phyloP scores from a whole-genome alignment of 2,329 filamentous ascomycete genomes.

The Ceratocystis alfenasii region DNA sequence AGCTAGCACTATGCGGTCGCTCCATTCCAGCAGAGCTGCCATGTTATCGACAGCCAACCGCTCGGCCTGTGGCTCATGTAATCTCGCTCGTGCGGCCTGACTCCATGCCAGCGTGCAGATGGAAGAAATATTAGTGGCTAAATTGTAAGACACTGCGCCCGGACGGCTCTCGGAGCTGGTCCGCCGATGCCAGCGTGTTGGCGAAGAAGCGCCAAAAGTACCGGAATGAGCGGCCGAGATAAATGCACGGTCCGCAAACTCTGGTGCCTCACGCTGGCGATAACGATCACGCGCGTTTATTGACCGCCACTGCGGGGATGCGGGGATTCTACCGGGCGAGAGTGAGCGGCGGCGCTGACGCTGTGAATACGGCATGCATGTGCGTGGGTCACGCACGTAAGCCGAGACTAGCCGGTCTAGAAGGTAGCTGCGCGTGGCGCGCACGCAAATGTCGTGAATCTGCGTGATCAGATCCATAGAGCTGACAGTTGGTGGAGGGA shows the following conservation, averaged over 20 bases:
- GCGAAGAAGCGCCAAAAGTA: not conserved
- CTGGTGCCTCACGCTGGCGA: conserved; percentile 5
- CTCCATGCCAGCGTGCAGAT: conserved; percentile 29
- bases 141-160: conserved; percentile 23
- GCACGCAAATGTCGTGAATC: conserved; percentile 25
- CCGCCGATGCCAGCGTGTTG: not conserved
- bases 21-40: conserved; percentile 27
- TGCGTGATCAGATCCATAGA: conserved; percentile 15
- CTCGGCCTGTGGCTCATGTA: conserved; percentile 27
- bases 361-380: conserved; percentile 10
- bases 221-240: not conserved
- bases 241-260: not conserved
- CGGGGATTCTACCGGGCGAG: not conserved
- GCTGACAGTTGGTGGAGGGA: not conserved
- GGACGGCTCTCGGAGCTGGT: conserved; percentile 6
- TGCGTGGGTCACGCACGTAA: conserved; percentile 23
- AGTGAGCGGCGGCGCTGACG: conserved; percentile 13
- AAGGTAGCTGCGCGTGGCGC: conserved; percentile 25
- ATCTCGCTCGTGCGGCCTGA: conserved; percentile 27
- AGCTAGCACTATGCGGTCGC: conserved; percentile 22
- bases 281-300: not conserved
- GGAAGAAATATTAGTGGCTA: conserved; percentile 27
- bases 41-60: conserved; percentile 27
- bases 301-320: not conserved
- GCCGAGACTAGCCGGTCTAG: conserved; percentile 23